Evolutionary conservation across 805 yeast species (phyloP).

Genomic region (Candida yuanshanica): DNA sequence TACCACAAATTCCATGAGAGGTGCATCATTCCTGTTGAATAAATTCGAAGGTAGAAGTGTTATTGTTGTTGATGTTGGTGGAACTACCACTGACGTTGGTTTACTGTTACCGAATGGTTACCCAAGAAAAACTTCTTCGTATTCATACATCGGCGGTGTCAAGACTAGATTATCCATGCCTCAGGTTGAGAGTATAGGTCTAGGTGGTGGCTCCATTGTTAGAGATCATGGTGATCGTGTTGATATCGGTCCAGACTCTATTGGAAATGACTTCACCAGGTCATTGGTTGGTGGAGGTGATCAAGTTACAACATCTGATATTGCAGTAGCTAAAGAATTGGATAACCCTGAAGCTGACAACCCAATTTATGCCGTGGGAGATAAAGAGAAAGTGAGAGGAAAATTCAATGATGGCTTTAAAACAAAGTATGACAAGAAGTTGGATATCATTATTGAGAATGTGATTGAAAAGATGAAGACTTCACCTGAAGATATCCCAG

Average conservation of each 20-base stretch:
- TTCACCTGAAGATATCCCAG: conserved; percentile 37
- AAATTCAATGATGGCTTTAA: conserved; percentile 11
- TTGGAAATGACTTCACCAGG: conserved; percentile 33
- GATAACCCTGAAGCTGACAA: conserved; percentile 8
- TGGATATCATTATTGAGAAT: conserved; percentile 31
- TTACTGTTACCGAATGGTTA: conserved; percentile 38
- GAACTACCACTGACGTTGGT: conserved; percentile 48
- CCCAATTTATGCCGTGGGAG: conserved; percentile 24
- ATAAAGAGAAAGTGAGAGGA: conserved; percentile 23
- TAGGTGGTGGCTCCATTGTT: conserved; percentile 46
- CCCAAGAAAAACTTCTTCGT: conserved; percentile 41
- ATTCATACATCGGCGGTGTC: conserved; percentile 41
- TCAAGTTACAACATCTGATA: conserved; percentile 34
- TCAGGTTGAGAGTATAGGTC: conserved; percentile 42
- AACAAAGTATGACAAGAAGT: conserved; percentile 39
- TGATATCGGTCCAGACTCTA: conserved; percentile 43
- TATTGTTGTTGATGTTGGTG: conserved; percentile 44
- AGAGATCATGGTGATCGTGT: conserved; percentile 23
- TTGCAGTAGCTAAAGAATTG: conserved; percentile 24
- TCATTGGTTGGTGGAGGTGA: conserved; percentile 40
- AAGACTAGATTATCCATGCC: conserved; percentile 47
- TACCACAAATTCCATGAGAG: conserved; percentile 43
- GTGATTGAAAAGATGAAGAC: conserved; percentile 42
- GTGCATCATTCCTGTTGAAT: conserved; percentile 35
- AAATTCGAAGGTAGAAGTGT: conserved; percentile 23